These are phyloP conservation scores for Gentiana dahurica DNA, from an alignment of 257 asterid species.

Conservation along the genomic window DNA sequence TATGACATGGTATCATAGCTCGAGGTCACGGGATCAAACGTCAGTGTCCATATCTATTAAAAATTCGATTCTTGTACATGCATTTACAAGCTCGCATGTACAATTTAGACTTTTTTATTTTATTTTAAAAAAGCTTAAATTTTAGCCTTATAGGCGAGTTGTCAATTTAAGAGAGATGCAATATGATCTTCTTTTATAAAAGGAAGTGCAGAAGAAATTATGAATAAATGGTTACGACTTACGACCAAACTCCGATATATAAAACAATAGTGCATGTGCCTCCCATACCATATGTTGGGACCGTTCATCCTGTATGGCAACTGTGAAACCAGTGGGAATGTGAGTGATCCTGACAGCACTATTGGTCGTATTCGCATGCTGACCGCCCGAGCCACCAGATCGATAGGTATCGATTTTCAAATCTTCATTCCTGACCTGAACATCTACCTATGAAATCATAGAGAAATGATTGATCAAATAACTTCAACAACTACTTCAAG, in stretches of 20 bases:
- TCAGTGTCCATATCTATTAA: background rate
- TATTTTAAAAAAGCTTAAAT: too few species aligned
- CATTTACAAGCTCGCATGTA: background rate
- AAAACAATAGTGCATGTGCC: background rate
- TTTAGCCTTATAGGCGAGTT: too few species aligned
- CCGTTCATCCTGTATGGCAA: conserved; percentile 89
- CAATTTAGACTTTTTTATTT: too few species aligned
- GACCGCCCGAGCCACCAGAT: conserved; percentile 98
- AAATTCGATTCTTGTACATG: background rate
- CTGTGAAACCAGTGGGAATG: conserved; percentile 69
- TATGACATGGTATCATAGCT: background rate
- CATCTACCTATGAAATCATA: conserved; percentile 61
- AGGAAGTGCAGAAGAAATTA: too few species aligned
- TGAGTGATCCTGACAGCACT: conserved; percentile 98
- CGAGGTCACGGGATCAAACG: background rate
- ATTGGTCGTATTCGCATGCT: conserved; percentile 84
- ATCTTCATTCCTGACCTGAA: conserved; percentile 68
- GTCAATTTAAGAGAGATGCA: too few species aligned
- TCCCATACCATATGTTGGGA: conserved; percentile 78
- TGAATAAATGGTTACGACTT: too few species aligned
- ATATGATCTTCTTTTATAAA: too few species aligned
- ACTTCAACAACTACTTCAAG: background rate
- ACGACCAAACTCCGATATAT: too few species aligned
- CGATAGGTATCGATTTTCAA: conserved; percentile 84
- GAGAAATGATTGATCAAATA: background rate